Percentiles rank a stretch among this genome's conserved stretches.
Conservation (phyloP, 2,329 filamentous ascomycete genomes). For the Fusarium pseudonygamai region DNA sequence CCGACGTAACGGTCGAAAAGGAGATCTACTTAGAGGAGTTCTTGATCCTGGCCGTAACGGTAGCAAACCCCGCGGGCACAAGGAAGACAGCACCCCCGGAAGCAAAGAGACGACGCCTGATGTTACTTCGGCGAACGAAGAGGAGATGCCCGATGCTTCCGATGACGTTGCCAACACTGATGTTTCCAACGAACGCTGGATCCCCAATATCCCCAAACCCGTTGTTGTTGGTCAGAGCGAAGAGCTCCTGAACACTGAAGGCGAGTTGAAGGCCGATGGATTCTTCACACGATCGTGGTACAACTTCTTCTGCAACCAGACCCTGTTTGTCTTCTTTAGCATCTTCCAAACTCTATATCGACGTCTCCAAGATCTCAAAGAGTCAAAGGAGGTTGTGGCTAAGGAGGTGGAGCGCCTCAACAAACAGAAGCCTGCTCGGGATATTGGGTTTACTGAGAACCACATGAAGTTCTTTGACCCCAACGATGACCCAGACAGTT, state of each 20-base stretch:
- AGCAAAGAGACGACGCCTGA: slow-evolving; percentile 94
- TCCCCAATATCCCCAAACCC: slow-evolving; percentile 68
- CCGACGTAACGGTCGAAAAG: slow-evolving; percentile 78
- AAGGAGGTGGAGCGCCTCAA: slow-evolving; percentile 78
- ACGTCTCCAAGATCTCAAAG: slow-evolving; percentile 84
- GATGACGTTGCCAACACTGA: slow-evolving; percentile 70
- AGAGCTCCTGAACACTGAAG: slow-evolving; percentile 65
- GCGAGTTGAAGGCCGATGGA: slow-evolving; percentile 77
- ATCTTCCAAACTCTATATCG: slow-evolving; percentile 92
- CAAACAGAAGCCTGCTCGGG: slow-evolving; percentile 80
- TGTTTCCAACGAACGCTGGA: slow-evolving; percentile 70
- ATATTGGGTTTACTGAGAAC: slow-evolving; percentile 85
- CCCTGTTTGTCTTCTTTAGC: slow-evolving; percentile 93
- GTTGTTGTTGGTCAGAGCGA: slow-evolving; percentile 63
- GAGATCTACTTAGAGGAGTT: slow-evolving; percentile 84
- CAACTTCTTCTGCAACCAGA: slow-evolving; percentile 91
- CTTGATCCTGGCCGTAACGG: slow-evolving; percentile 81
- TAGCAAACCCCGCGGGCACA: slow-evolving; percentile 74
- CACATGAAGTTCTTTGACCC: slow-evolving; percentile 79
- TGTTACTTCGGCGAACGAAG: slow-evolving; percentile 78
- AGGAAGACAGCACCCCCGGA: slow-evolving; percentile 81
- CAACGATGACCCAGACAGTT: slow-evolving; percentile 69
- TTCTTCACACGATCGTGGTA: slow-evolving; percentile 83
- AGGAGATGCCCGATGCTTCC: slow-evolving; percentile 73
- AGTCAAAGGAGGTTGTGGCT: slow-evolving; percentile 76